Percentiles rank a stretch among this genome's conserved stretches.
These are phyloP conservation scores for Corynascus novoguineensis DNA, from an alignment of 495 filamentous ascomycete species.

Conservation along the genomic window DNA sequence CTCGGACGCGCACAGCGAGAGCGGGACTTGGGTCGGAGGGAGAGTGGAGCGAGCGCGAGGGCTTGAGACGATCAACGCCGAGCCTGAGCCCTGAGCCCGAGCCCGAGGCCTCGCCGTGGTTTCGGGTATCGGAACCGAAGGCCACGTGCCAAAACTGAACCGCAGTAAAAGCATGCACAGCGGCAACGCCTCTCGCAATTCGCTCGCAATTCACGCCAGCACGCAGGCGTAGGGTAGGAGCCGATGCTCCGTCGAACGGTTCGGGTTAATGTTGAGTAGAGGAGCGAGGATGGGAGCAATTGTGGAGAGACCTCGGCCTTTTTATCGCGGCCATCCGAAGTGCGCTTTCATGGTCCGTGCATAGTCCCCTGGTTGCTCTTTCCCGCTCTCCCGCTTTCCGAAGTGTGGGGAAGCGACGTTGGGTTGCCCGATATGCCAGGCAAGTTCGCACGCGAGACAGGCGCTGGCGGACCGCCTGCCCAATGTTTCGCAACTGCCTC, in stretches of 20 bases:
- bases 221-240: background rate
- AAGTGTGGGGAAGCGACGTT: background rate
- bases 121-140: background rate
- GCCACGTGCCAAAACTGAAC: background rate
- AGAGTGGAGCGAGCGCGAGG: background rate
- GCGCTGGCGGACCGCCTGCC: no score
- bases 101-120: background rate
- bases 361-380: background rate
- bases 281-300: slow-evolving; percentile 20
- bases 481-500: no score
- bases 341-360: slow-evolving; percentile 1
- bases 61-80: background rate
- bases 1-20: background rate
- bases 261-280: slow-evolving; percentile 47
- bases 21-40: background rate
- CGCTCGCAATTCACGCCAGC: background rate
- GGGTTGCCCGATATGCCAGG: no score
- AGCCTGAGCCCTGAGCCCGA: background rate
- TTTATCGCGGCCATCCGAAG: slow-evolving; percentile 18
- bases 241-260: slow-evolving; percentile 8
- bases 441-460: no score
- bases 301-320: slow-evolving; percentile 19
- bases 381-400: background rate
- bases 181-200: background rate
- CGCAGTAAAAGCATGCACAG: background rate